Evolutionary conservation across 2,329 filamentous ascomycete genomes (phyloP), one percentile per base, ranked within the genome.

Genomic region (Aspergillus japonicus): DNA sequence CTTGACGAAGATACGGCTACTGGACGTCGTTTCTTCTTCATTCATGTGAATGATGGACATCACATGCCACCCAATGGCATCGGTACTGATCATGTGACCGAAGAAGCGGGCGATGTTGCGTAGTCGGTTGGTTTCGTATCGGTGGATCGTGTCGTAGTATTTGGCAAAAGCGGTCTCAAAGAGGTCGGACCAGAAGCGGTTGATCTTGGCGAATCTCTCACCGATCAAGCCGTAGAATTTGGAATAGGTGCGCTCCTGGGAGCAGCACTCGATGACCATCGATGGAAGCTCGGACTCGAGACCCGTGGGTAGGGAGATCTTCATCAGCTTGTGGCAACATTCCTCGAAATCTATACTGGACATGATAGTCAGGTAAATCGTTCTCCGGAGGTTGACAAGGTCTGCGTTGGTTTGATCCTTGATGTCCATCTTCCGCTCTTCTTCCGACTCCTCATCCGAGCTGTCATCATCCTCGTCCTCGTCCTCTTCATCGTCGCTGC

Each of bases 361-460:
- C 91, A 96, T 96, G 75, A 99, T 96, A 11, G 94, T 99, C 63
- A 99, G 83, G 76, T 99, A 99, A 68, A 98, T 99, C 6, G 91
- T 96, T 70, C 92, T 87, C 61, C 95, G 89, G 54, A 99, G 82
- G 72, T 96, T 96, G 73, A 98, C 92, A 14, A 99, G 84, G 74
- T 99, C 93, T 0, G 93, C 93, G 71, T 99, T 99, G 64, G 90
- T 96, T 79, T 96, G 92, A 71, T 99, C 95, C 78, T 98, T 96
- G 80, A 99, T 96, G 75, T 99, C 95, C 76, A 98, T 83, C 21
- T 89, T 89, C 72, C 89, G 89, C 64, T 91, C 87, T 73, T 95
- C 88, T 47, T 90, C 88, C 59, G 93, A 89, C 60, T 87, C 89
- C n/a, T 89, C 81, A 2, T 85, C 85, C 10, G 83, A 89, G 19